Evolutionary conservation across 345 rosid genomes (phyloP).

Genomic region (Angophora floribunda): DNA sequence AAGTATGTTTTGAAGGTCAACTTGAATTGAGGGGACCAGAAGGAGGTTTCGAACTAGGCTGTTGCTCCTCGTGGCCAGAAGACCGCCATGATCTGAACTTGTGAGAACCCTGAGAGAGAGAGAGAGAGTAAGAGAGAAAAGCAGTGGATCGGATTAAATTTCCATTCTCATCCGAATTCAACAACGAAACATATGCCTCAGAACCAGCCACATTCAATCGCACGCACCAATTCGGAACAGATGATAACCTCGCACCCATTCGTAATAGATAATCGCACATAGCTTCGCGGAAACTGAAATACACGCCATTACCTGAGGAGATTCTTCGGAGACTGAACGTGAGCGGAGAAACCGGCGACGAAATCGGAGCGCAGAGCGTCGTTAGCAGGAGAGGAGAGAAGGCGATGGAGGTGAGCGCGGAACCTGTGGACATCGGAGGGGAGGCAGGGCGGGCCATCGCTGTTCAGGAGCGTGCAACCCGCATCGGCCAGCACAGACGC

Average conservation of each 20-base stretch:
- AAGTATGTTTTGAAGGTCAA: constrained; percentile 49
- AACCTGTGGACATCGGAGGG: constrained; percentile 51
- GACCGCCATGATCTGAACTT: constrained; percentile 17
- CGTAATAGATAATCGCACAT: neutral
- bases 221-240: neutral
- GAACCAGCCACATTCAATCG: neutral
- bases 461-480: constrained; percentile 60
- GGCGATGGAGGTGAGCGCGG: constrained; percentile 50
- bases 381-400: constrained; percentile 31
- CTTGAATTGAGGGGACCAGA: constrained; percentile 56
- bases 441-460: constrained; percentile 53
- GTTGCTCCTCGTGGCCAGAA: constrained; percentile 17
- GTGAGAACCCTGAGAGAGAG: constrained; percentile 35
- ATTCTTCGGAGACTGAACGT: constrained; percentile 40
- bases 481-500: constrained; percentile 56
- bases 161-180: neutral
- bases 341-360: constrained; percentile 38
- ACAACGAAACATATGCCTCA: neutral
- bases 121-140: neutral
- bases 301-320: constrained; percentile 35
- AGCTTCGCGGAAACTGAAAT: neutral
- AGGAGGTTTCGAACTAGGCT: constrained; percentile 55
- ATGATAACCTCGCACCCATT: neutral
- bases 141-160: neutral
- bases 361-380: constrained; percentile 33